Percentiles rank a stretch among this genome's conserved stretches.
Conservation (phyloP, 306 rosid genomes). For the Senna tora region DNA sequence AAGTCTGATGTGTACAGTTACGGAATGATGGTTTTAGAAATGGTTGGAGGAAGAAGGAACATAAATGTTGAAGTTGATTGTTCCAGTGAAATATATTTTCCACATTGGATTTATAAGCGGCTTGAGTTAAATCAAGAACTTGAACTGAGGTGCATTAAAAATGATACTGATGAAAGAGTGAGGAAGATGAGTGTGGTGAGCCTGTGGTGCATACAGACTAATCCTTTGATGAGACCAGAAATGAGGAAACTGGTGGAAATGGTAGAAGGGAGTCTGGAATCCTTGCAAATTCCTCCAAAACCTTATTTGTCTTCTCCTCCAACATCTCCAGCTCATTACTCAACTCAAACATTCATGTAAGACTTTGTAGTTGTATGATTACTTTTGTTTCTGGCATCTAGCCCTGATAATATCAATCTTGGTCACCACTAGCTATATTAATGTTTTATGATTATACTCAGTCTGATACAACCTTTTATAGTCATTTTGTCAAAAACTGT, state of each 20-base stretch:
- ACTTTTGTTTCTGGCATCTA: no score
- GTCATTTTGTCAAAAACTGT: no score
- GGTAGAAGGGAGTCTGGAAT: not conserved
- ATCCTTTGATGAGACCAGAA: not conserved
- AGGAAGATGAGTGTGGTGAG: conserved; percentile 39
- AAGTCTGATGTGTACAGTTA: conserved; percentile 49
- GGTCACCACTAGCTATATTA: no score
- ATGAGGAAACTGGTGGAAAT: not conserved
- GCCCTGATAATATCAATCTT: no score
- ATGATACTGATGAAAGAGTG: conserved; percentile 1
- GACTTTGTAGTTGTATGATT: no score
- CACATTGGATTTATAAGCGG: conserved; percentile 42
- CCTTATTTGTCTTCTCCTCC: not conserved
- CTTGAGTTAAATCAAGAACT: conserved; percentile 32
- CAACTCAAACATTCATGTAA: not conserved
- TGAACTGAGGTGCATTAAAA: not conserved
- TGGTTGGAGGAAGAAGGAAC: conserved; percentile 47
- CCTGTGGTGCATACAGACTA: conserved; percentile 48
- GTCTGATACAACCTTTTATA: no score
- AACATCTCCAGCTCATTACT: not conserved
- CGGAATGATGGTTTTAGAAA: conserved; percentile 52
- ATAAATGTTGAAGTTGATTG: conserved; percentile 13
- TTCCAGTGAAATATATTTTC: conserved; percentile 43
- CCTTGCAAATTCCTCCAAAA: not conserved
- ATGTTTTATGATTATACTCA: no score